Conservation (phyloP, 345 rosid species). For the Cardamine resedifolia region DNA sequence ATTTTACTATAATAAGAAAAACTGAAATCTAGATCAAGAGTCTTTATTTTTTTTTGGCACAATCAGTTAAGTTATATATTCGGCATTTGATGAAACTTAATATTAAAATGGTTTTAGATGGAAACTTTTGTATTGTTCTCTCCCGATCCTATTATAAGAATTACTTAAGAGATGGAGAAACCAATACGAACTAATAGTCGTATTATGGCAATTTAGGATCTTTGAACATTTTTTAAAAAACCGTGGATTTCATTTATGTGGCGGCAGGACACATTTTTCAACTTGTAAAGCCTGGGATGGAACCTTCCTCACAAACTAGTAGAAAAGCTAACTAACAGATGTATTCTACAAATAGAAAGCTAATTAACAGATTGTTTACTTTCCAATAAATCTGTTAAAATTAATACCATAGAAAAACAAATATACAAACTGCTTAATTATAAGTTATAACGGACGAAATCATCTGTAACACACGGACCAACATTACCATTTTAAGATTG, state of each 20-base stretch:
- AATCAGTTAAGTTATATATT: neutral
- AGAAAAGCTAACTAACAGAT: neutral
- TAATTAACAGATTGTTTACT: neutral
- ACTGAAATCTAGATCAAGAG: neutral
- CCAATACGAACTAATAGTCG: neutral
- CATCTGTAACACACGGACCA: neutral
- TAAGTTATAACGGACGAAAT: neutral
- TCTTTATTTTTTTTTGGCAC: neutral
- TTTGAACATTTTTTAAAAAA: constrained; percentile 18
- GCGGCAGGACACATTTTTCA: constrained; percentile 23
- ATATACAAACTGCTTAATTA: neutral
- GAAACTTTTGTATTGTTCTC: neutral
- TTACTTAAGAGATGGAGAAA: neutral
- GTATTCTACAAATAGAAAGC: neutral
- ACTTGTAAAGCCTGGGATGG: neutral
- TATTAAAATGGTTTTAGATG: neutral
- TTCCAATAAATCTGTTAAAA: neutral
- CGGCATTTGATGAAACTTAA: neutral
- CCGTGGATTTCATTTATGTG: constrained; percentile 22
- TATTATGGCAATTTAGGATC: neutral
- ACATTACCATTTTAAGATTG: neutral
- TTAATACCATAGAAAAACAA: neutral
- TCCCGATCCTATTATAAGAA: neutral
- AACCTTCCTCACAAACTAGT: constrained; percentile 7
- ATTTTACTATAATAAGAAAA: neutral